Percentiles rank a stretch among this genome's conserved stretches.
Evolutionary conservation across 78 protist genomes (phyloP).

Genomic region (Tieghemostelium lacteum): DNA sequence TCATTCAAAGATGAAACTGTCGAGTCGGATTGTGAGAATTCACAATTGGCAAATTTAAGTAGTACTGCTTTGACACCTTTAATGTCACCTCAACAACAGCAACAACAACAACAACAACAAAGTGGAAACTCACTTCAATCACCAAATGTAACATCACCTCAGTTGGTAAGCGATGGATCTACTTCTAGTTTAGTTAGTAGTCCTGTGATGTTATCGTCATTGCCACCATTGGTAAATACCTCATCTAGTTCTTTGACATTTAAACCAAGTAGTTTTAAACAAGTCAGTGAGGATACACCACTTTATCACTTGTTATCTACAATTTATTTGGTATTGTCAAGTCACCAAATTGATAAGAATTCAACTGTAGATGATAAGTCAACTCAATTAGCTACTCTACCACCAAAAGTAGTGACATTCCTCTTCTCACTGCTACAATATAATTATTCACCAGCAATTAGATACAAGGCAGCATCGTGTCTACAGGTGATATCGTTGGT

Average conservation of each 20-base stretch:
- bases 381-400: conserved; percentile 30
- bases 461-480: conserved; percentile 55
- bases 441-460: conserved; percentile 13
- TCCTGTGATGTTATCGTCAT: background rate
- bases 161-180: background rate
- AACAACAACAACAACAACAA: too few relatives aligned
- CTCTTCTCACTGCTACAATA: conserved; percentile 26
- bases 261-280: background rate
- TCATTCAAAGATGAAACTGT: conserved; percentile 46
- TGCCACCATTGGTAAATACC: background rate
- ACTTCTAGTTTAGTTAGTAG: too few relatives aligned
- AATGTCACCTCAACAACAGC: background rate
- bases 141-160: background rate
- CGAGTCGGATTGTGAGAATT: conserved; percentile 41
- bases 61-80: background rate
- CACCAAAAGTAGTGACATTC: conserved; percentile 49
- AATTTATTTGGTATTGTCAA: conserved; percentile 25
- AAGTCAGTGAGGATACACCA: conserved; percentile 59
- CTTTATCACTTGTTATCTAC: conserved; percentile 41
- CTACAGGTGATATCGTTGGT: conserved; percentile 29
- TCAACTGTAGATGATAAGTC: background rate
- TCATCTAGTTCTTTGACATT: background rate
- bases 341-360: background rate
- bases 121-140: background rate
- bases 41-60: background rate